Conservation (phyloP, 1,139 yeast species). For the Pneumocystis jirovecii region DNA sequence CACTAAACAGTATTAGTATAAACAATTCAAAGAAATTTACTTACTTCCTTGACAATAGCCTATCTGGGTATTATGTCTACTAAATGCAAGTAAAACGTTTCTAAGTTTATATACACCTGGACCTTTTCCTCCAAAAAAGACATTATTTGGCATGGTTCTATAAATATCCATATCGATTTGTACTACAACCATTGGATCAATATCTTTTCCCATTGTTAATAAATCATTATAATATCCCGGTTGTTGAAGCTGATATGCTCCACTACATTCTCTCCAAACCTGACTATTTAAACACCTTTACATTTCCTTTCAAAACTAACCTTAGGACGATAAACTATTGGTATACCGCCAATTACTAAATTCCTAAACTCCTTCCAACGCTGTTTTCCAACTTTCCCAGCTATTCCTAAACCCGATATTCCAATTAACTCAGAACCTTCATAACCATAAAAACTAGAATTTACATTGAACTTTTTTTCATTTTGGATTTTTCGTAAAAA, state of each 20-base stretch:
- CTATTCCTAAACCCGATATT: constrained; percentile 14
- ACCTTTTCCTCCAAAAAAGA: constrained; percentile 41
- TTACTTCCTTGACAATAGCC: constrained; percentile 48
- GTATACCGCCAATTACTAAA: constrained; percentile 35
- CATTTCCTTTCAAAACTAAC: constrained; percentile 17
- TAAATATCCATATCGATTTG: constrained; percentile 43
- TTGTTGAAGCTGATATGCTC: constrained; percentile 33
- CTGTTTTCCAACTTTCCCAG: constrained; percentile 15
- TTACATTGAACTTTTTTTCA: constrained; percentile 12
- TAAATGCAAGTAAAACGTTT: constrained; percentile 39
- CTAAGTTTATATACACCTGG: constrained; percentile 39
- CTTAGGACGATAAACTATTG: constrained; percentile 34
- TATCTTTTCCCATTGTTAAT: constrained; percentile 16
- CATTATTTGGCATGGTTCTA: constrained; percentile 43
- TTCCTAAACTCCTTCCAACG: constrained; percentile 26
- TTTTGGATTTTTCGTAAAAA: constrained; percentile 21
- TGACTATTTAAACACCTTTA: not conserved
- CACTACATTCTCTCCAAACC: constrained; percentile 40
- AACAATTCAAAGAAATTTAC: not conserved
- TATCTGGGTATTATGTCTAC: constrained; percentile 34
- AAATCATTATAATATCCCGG: constrained; percentile 37
- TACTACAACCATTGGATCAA: constrained; percentile 28
- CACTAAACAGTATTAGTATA: constrained; percentile 22
- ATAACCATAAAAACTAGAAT: constrained; percentile 11
- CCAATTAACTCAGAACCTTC: constrained; percentile 29